These are phyloP conservation scores for Aspergillus piperis DNA, from an alignment of 2,329 filamentous ascomycete species.

Conservation along the genomic window DNA sequence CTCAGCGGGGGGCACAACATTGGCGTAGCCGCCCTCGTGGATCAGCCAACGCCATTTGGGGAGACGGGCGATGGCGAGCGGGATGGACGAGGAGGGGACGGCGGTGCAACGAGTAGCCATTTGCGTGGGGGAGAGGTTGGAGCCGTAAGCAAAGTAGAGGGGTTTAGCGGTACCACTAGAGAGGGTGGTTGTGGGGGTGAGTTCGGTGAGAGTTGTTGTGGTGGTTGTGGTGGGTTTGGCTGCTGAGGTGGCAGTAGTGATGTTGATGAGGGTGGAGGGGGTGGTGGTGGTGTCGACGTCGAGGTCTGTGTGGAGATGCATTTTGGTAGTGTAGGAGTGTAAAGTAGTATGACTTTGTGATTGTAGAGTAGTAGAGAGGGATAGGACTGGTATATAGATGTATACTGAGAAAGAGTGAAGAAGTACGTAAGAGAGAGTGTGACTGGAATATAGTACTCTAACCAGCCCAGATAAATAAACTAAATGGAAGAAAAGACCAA, in stretches of 20 bases:
- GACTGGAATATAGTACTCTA: too few species aligned
- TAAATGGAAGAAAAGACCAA: too few species aligned
- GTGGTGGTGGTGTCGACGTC: neutral
- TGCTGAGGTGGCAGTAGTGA: neutral
- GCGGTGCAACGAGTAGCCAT: constrained; percentile 42
- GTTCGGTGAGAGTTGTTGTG: constrained; percentile 5
- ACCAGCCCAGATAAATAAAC: too few species aligned
- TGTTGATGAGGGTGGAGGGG: constrained; percentile 1
- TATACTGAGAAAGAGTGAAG: too few species aligned
- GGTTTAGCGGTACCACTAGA: constrained; percentile 19
- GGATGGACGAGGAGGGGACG: constrained; percentile 36
- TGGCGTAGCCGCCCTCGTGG: constrained; percentile 45
- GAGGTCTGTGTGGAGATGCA: constrained; percentile 9
- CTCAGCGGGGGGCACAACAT: constrained; percentile 36
- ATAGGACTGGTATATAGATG: too few species aligned
- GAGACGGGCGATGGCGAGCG: constrained; percentile 42
- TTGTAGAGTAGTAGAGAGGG: too few species aligned
- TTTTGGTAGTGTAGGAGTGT: neutral
- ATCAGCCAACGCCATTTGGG: constrained; percentile 46
- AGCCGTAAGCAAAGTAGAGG: constrained; percentile 49
- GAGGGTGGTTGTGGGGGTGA: constrained; percentile 7
- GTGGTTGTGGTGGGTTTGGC: constrained; percentile 6
- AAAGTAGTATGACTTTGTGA: too few species aligned
- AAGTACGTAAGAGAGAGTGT: too few species aligned
- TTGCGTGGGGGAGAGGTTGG: constrained; percentile 46